phyloP scores from a whole-genome alignment of 257 asterid genomes.

The Jasminum sambac region DNA sequence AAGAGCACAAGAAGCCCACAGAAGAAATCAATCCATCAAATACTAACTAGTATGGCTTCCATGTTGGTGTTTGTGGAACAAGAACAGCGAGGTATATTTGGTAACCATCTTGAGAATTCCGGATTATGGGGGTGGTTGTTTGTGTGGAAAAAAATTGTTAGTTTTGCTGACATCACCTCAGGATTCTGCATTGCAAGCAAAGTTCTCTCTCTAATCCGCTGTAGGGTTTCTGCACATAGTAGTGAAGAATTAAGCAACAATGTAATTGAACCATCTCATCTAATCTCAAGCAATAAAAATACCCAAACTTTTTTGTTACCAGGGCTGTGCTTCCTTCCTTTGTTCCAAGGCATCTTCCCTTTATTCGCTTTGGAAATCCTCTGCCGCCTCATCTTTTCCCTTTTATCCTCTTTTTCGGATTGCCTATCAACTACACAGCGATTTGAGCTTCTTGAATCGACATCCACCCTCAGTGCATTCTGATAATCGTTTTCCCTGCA shows the following conservation, averaged over 20 bases:
- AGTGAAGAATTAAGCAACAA: conserved; percentile 11
- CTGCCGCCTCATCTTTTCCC: conserved; percentile 84
- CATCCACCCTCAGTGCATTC: conserved; percentile 41
- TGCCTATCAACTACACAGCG: conserved; percentile 30
- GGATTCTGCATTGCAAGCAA: conserved; percentile 97
- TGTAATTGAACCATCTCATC: not conserved
- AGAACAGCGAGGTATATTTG: too few relatives aligned
- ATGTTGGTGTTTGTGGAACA: too few relatives aligned
- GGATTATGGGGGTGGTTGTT: conserved; percentile 10
- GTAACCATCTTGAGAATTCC: conserved; percentile 9
- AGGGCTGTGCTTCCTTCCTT: conserved; percentile 89
- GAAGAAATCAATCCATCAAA: too few relatives aligned
- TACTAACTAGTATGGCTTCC: too few relatives aligned
- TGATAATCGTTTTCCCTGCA: conserved; percentile 31
- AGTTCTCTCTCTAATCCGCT: conserved; percentile 79
- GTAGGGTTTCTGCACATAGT: conserved; percentile 68
- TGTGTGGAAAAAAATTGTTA: conserved; percentile 24
- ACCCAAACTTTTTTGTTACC: conserved; percentile 40
- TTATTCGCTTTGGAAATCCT: conserved; percentile 92
- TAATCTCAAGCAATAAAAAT: not conserved
- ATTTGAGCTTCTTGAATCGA: conserved; percentile 39
- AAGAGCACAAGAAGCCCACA: too few relatives aligned
- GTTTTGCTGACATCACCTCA: conserved; percentile 93
- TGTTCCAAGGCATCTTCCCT: conserved; percentile 96
- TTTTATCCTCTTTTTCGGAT: conserved; percentile 62